Evolutionary conservation across 2,329 filamentous ascomycete species (phyloP).

Genomic region (Akanthomyces uredinophilus): DNA sequence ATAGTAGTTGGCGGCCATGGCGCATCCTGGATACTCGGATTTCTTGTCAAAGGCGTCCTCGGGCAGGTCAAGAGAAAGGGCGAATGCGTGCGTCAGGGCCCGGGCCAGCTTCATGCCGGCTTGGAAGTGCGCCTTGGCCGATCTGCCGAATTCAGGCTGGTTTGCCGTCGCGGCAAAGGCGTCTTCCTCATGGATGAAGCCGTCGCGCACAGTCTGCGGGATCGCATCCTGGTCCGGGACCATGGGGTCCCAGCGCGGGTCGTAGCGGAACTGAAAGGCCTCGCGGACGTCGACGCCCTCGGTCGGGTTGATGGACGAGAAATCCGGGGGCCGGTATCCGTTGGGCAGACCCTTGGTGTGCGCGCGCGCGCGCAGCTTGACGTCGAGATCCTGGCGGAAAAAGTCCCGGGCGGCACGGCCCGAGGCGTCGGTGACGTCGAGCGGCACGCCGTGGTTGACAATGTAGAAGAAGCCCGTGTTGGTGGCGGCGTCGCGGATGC

Average conservation of each 20-base stretch:
- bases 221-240: conserved; percentile 33
- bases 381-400: conserved; percentile 41
- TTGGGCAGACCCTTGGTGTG: conserved; percentile 32
- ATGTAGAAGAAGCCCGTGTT: conserved; percentile 54
- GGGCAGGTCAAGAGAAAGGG: conserved; percentile 47
- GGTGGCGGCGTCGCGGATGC: conserved; percentile 41
- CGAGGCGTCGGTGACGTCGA: conserved; percentile 25
- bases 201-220: conserved; percentile 36
- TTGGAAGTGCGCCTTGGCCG: conserved; percentile 42
- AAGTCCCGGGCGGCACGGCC: conserved; percentile 36
- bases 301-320: conserved; percentile 43
- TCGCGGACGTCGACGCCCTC: conserved; percentile 48
- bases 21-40: conserved; percentile 45
- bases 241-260: conserved; percentile 46
- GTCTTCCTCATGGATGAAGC: conserved; percentile 44
- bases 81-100: conserved; percentile 46
- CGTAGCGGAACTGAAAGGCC: conserved; percentile 47
- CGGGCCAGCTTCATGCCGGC: conserved; percentile 46
- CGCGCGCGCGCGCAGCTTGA: conserved; percentile 33
- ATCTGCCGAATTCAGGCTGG: conserved; percentile 43
- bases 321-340: conserved; percentile 40
- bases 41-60: conserved; percentile 53
- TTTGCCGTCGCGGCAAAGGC: conserved; percentile 47
- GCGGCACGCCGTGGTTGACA: conserved; percentile 42
- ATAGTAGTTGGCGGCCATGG: conserved; percentile 38